Evolutionary conservation across 2,329 filamentous ascomycete species (phyloP), one percentile per base, ranked within the genome.

Genomic region (Paramyrothecium sp.): DNA sequence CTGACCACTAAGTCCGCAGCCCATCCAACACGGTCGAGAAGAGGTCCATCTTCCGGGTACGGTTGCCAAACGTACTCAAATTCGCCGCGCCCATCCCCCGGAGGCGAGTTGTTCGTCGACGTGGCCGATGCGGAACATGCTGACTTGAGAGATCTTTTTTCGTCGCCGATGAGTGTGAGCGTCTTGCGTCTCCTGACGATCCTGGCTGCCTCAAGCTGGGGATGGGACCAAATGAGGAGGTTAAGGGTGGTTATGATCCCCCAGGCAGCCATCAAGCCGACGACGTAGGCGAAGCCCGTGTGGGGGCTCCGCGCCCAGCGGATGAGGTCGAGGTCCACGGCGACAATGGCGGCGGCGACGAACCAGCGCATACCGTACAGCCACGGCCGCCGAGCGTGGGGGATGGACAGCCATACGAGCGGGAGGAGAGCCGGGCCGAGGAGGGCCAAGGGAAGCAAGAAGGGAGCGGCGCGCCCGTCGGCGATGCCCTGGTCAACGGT

Each of bases 21-120:
- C 86, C 86, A 89, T 61, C 73, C 72, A 8, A 88, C 67, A 12
- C 86, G 78, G 46, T 80, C 69, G 22, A 65, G 54, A 50, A 86
- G 79, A 1, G 80, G 68, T 2, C 70, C 80, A 3, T 80, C 67
- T 3, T 75, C 74, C 0, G 85, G 86, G 61, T 81, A 89, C 1
- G 77, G 70, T 66, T 89, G 80, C 86, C 86, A 89, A 63, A 81
- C 79, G 56, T 86, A 87, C 57, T 83, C 77, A 50, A 73, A 73
- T 5, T 72, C 65, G 0, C 67, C 62, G 2, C 57, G 53, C 38
- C 53, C 3, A 60, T 58, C 50, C 22, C 19, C n/a, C n/a, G n/a
- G n/a, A n/a, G 26, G 22, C 3, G 20, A 3, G 19, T 26, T 10
- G 13, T 7, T n/a, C 12, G 19, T 3, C 41, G 19, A 20, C 21